Percentiles rank a stretch among this genome's conserved stretches.
Evolutionary conservation across 2,329 filamentous ascomycete species (phyloP).

Genomic region (Hymenoscyphus salicellus): DNA sequence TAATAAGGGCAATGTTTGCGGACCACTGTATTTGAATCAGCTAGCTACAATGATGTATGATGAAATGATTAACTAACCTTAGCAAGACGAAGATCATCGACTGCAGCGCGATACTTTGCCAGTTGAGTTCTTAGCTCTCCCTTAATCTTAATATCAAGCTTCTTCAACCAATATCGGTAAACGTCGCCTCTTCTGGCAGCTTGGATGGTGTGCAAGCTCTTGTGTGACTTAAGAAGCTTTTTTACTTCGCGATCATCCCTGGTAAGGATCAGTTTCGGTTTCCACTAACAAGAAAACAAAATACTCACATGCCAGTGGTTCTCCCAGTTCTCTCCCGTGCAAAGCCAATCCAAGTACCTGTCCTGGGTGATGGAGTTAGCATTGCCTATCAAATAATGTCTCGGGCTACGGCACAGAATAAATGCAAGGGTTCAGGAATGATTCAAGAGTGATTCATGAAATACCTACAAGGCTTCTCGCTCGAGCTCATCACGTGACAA

Average conservation of each 20-base stretch:
- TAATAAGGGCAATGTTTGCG: constrained; percentile 44
- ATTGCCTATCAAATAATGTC: no score
- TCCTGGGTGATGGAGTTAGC: no score
- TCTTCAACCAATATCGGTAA: constrained; percentile 33
- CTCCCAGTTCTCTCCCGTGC: constrained; percentile 29
- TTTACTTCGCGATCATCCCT: constrained; percentile 20
- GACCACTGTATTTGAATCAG: constrained; percentile 22
- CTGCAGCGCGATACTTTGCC: constrained; percentile 22
- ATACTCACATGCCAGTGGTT: constrained; percentile 4
- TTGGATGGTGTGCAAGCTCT: constrained; percentile 32
- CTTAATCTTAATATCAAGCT: constrained; percentile 25
- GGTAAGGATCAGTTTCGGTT: background rate
- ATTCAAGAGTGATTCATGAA: no score
- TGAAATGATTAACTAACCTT: constrained; percentile 22
- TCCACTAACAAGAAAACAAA: background rate
- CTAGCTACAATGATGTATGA: background rate
- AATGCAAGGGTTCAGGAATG: no score
- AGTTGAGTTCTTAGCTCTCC: constrained; percentile 20
- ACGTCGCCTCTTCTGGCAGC: constrained; percentile 27
- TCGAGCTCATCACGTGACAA: constrained; percentile 22
- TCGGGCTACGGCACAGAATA: no score
- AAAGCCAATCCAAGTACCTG: constrained; percentile 29
- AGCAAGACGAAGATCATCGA: constrained; percentile 22
- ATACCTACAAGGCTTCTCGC: constrained; percentile 24
- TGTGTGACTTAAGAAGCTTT: constrained; percentile 18